Evolutionary conservation across 164 flowering plant genomes (phyloP).

Genomic region (Liquidambar formosana): DNA sequence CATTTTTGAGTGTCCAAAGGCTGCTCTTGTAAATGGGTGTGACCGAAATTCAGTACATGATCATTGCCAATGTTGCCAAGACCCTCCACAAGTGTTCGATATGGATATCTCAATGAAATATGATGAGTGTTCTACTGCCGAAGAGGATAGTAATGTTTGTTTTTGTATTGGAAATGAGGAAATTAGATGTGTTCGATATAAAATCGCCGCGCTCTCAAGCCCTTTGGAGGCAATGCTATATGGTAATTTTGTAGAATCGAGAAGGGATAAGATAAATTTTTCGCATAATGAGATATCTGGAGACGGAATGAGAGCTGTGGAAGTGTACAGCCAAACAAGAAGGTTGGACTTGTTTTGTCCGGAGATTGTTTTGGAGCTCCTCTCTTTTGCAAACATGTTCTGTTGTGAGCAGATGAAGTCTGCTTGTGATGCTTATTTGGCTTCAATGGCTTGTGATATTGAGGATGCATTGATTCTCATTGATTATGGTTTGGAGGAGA

Average conservation of each 20-base stretch:
- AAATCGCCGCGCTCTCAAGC: slow-evolving; percentile 58
- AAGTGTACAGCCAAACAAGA: slow-evolving; percentile 57
- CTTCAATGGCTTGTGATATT: slow-evolving; percentile 44
- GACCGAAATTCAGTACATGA: slow-evolving; percentile 39
- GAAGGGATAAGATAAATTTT: slow-evolving; percentile 54
- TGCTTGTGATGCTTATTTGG: slow-evolving; percentile 64
- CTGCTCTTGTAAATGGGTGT: slow-evolving; percentile 51
- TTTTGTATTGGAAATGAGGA: slow-evolving; percentile 60
- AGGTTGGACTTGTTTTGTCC: slow-evolving; percentile 47
- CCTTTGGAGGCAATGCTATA: slow-evolving; percentile 68
- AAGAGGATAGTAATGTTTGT: slow-evolving; percentile 41
- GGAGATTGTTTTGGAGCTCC: slow-evolving; percentile 62
- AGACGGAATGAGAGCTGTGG: slow-evolving; percentile 64
- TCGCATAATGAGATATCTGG: slow-evolving; percentile 56
- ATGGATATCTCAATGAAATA: neutral
- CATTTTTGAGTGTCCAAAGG: slow-evolving; percentile 51
- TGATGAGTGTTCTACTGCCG: slow-evolving; percentile 28
- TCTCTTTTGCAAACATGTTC: slow-evolving; percentile 65
- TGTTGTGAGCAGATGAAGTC: slow-evolving; percentile 80
- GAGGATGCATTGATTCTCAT: slow-evolving; percentile 64
- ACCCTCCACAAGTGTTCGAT: neutral
- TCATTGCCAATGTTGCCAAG: slow-evolving; percentile 38
- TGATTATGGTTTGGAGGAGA: slow-evolving; percentile 79
- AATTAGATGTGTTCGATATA: slow-evolving; percentile 50
- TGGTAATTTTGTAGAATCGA: slow-evolving; percentile 66